Base-by-base conservation (phyloP, 768 basidiomycete species). In the Cystofilobasidium bisporidii region DNA sequence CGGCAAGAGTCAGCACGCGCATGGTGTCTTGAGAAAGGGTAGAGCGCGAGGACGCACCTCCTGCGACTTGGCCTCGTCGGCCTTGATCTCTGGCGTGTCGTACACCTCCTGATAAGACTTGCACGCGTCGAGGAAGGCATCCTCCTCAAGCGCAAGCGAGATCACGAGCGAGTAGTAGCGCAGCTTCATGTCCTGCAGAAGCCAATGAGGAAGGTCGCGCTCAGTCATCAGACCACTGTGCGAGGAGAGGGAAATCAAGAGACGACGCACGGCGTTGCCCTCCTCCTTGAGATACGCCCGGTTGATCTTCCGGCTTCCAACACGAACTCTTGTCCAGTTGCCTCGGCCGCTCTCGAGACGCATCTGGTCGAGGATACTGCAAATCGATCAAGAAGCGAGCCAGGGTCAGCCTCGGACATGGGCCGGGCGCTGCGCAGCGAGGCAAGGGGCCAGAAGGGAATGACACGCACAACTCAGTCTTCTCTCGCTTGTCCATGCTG, bases 141-240 rank as follows among this genome's bases (percentile, higher is more conserved):
- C 84, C 71, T 87, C 83, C 71, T 89, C 87, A 20, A 99, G 81
- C 26, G 90, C 90, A 73, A 91, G 87, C 77, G 92, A 88, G 64
- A 98, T 93, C 89, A 98, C 94, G 70, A 99, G 81, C 72, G 93
- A 87, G 77, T 97, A 97, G 77, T 86, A 98, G 74, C 89, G 91
- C 74, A 97, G 83, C 81, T 97, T 98, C 72, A 98, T 83, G 73
- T 89, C 91, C 92, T 98, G 75, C 6, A 40, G n/a, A 14, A 14
- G 57, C 40, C 40, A n/a, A 56, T 15, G n/a, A 45, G 56, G 65
- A 24, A 70, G 36, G 45, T 15, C 17, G 9, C 38, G n/a, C 15
- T 6, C 48, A 32, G n/a, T 30, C 18, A 62, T 33, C 59, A 40
- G 38, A 17, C 32, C 56, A 26, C 14, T n/a, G 53, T 40, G 36